phyloP scores from a whole-genome alignment of 2,329 filamentous ascomycete species.

The Ophiostoma piceae region DNA sequence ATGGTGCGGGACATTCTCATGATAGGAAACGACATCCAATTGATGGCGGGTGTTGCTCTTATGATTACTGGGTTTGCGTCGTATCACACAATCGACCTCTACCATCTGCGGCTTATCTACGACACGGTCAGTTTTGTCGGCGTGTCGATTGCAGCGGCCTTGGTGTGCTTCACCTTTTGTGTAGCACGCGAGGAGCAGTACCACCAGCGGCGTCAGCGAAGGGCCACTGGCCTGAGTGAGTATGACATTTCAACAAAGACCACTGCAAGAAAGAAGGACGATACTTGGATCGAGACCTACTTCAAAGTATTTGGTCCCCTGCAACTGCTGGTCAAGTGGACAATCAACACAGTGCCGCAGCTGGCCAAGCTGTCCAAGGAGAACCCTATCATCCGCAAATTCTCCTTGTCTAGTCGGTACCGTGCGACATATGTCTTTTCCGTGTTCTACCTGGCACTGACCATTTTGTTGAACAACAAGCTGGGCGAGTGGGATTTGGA shows the following conservation, averaged over 20 bases:
- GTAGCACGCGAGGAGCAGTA: not conserved
- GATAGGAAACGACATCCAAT: slow-evolving; percentile 6
- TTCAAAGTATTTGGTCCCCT: not conserved
- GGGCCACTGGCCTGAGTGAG: not conserved
- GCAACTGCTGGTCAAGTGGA: not conserved
- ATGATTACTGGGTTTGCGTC: not conserved
- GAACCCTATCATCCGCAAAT: not conserved
- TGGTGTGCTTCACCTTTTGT: not conserved
- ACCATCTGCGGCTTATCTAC: slow-evolving; percentile 7
- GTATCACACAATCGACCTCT: not conserved
- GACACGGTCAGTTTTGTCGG: not conserved
- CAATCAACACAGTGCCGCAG: not conserved
- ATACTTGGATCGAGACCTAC: not conserved
- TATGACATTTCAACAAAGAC: not conserved
- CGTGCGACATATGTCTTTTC: not conserved
- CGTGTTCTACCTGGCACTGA: not conserved
- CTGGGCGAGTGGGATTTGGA: not conserved
- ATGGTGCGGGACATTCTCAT: not conserved
- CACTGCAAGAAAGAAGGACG: not conserved
- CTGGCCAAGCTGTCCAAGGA: not conserved
- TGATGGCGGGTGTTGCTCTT: not conserved
- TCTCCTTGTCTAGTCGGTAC: not conserved
- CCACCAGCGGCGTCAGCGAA: not conserved
- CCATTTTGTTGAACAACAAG: not conserved
- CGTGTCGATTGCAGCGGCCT: not conserved